Evolutionary conservation across 805 yeast genomes (phyloP).

Genomic region (Wickerhamiella sergipiensis): DNA sequence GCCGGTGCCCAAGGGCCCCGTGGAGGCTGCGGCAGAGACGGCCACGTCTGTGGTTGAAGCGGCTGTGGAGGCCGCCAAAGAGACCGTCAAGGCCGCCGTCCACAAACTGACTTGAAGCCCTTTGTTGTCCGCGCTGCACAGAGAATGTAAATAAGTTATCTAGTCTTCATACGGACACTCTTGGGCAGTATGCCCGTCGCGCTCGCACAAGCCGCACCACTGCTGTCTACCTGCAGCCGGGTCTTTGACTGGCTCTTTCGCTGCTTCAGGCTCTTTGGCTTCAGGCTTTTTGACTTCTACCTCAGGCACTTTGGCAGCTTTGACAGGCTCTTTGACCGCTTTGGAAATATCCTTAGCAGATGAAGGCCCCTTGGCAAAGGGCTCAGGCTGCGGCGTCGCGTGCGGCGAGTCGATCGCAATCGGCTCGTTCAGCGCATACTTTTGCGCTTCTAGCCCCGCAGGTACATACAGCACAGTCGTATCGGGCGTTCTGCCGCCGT

Average conservation of each 20-base stretch:
- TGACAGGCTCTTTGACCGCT: background rate
- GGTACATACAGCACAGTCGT: slow-evolving; percentile 89
- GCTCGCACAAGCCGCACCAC: slow-evolving; percentile 93
- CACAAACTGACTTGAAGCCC: background rate
- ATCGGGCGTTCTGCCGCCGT: slow-evolving; percentile 54
- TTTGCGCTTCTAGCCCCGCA: slow-evolving; percentile 29
- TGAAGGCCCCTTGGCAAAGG: background rate
- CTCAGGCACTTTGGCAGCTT: background rate
- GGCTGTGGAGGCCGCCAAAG: slow-evolving; percentile 3
- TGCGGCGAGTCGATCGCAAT: background rate
- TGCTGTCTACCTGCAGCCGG: slow-evolving; percentile 59
- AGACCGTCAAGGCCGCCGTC: slow-evolving; percentile 1
- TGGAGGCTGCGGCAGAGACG: background rate
- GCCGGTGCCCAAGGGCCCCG: slow-evolving; percentile 5
- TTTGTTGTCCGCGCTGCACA: background rate
- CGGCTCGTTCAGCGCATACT: background rate
- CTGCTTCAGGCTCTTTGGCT: background rate
- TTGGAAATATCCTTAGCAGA: too few relatives aligned
- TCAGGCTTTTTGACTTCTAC: background rate
- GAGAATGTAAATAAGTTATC: slow-evolving; percentile 18
- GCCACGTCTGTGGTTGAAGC: background rate
- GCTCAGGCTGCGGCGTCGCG: background rate
- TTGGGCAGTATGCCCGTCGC: slow-evolving; percentile 73
- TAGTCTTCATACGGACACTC: slow-evolving; percentile 79
- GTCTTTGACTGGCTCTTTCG: slow-evolving; percentile 27